A percentile compares a stretch with the other conserved stretches of the same genome.
Evolutionary conservation across 805 yeast genomes (phyloP).

Genomic region (Schwanniomyces yamadae): DNA sequence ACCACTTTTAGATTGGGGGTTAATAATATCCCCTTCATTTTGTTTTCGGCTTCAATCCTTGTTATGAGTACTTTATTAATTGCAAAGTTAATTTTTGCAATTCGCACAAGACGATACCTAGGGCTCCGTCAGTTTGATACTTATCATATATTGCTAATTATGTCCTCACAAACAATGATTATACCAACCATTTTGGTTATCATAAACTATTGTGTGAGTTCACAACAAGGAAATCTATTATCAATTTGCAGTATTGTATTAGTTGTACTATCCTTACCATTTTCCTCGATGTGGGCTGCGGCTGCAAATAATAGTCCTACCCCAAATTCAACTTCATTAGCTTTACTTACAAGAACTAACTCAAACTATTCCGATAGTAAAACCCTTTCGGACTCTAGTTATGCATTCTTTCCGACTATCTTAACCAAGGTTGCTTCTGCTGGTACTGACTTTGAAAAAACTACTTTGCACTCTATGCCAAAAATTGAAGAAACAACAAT

Average conservation of each 20-base stretch:
- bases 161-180: conserved; percentile 79
- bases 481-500: too few relatives aligned
- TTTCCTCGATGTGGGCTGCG: conserved; percentile 88
- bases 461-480: conserved; percentile 5
- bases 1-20: conserved; percentile 14
- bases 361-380: conserved; percentile 1
- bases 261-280: conserved; percentile 71
- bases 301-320: conserved; percentile 50
- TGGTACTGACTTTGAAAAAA: conserved; percentile 5
- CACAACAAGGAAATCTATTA: conserved; percentile 36
- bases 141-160: conserved; percentile 75
- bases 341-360: conserved; percentile 8
- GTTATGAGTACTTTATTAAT: conserved; percentile 60
- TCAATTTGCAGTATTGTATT: conserved; percentile 56
- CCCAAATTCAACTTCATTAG: conserved; percentile 17
- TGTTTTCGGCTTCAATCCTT: conserved; percentile 69
- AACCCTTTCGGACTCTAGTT: conserved; percentile 4
- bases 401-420: conserved; percentile 13
- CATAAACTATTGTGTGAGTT: conserved; percentile 38
- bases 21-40: conserved; percentile 53
- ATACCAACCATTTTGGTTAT: conserved; percentile 73
- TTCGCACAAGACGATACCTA: conserved; percentile 66
- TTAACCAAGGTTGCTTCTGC: conserved; percentile 6
- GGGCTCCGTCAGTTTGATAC: conserved; percentile 84
- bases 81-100: conserved; percentile 65